Base-by-base conservation (phyloP, 805 yeast species). In the Lipomyces sp. region DNA sequence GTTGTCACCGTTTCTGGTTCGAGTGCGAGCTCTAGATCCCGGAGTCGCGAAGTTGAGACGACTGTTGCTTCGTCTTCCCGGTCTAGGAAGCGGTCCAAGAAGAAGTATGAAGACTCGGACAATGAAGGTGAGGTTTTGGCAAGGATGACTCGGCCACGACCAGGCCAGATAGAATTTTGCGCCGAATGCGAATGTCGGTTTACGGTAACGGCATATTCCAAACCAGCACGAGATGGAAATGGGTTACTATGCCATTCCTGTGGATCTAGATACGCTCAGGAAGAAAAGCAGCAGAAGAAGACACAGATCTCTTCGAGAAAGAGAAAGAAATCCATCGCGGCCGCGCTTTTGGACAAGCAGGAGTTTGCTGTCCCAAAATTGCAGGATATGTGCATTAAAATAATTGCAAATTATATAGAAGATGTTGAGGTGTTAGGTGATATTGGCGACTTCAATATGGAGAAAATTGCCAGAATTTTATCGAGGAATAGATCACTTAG, bases 391-490 rank as follows among this genome's bases (percentile, higher is more conserved):
- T 91, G 98, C 73, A 90, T 95, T 67, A 79, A 82, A 37, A 80
- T 85, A 18, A 86, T 90, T 45, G 86, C 92, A 0, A 80, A 80
- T 42, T 84, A 87, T 72, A 91, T 90, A 69, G 86, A 84, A 72
- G 89, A 86, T 68, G 92, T 90, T 59, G 96, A 93, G 4, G 87
- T 84, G 2, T 80, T 95, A 61, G 98, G 98, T 50, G 97, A 90
- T 70, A 89, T 95, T 67, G 97, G 98, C 0, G 80, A 83, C 33
- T 77, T 81, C 50, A 93, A 92, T 76, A 79, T 89, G 80, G 83
- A 83, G 72, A 89, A 87, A 76, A 87, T 95, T 59, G 85, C 91
- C 30, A 83, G 86, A 61, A 92, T 96, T 65, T 77, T 95, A 37
- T 87, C 95, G 30, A 87, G 90, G 65, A 95, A 93, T 77, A 79